Base-by-base conservation (phyloP, 768 basidiomycete species). In the Collybia nuda region DNA sequence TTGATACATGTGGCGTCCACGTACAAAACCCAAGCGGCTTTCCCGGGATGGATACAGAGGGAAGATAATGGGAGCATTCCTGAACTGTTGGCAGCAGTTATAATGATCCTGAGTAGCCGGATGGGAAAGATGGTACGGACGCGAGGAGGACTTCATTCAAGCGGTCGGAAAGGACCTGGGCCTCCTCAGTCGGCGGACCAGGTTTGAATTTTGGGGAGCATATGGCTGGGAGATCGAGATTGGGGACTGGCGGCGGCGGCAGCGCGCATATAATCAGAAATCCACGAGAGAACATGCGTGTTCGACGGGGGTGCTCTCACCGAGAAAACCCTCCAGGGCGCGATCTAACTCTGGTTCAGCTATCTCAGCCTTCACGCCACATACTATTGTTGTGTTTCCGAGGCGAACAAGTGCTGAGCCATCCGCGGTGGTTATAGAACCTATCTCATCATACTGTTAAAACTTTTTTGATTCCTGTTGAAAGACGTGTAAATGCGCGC, bases 1-100 rank as follows among this genome's bases (percentile, higher is more conserved):
- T 97, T 98, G 56, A 99, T 91, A 64, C 96, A 98, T 0, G 88
- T 90, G 23, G 90, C 84, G 57, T 99, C 97, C 57, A 98, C 78
- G 62, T 98, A 98, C n/a, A 98, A 77, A 23, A 88, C 88, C 93
- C 94, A 99, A 0, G 76, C 93, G 0, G 92, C 79, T 63, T 88
- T 90, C 2, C 84, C 85, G 0, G 82, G 79, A 14, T 88, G 78
- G 50, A 99, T 97, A 63, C 86, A 87, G 2, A 98, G 80, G 3
- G 84, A 81, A 2, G 76, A 65, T 2, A 85, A 77, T 0, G 88
- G 74, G 6, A 98, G 55, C 12, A 87, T 62, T 18, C 76, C 77
- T 12, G 91, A 84, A 17, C 93, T 93, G 60, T 11, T 18, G 21
- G 12, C 5, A 32, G 32, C 2, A 32, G 32, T 32, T 32, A 32